Base-by-base conservation (phyloP, 495 filamentous ascomycete species). In the Tricharina praecox region DNA sequence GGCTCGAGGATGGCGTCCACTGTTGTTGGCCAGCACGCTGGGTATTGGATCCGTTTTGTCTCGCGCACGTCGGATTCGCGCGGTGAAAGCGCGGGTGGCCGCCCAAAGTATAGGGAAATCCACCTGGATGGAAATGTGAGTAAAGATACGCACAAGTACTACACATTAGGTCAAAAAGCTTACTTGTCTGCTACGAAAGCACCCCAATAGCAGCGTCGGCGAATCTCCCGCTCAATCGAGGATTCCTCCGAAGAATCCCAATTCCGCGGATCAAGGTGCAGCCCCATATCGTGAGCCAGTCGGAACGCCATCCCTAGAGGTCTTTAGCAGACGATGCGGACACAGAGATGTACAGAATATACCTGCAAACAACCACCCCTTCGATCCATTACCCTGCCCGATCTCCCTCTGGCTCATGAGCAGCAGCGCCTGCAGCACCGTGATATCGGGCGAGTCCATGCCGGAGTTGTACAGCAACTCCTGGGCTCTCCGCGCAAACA, bases 191-290 rank as follows among this genome's bases (percentile, higher is more conserved):
- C 60, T 8, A 55, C 43, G 33, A 64, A 62, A 7, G 55, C 62
- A 34, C 58, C 62, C 62, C 62, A 64, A 36, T 64, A 64, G 9
- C 56, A 56, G 20, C 60, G 47, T 19, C 60, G 39, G 7, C 55
- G 48, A 19, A 62, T 58, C 30, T 64, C 62, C 28, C 62, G 46
- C 23, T 64, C 60, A 5, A 63, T 45, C 11, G 54, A 40, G 16
- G 55, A 49, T 26, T 55, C 53, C 28, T 53, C 50, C 1, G 53
- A 51, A 2, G 37, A 40, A 49, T 59, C 53, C 57, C 57, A 64
- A 42, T 64, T 61, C 20, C 41, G 59, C 10, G 62, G 62, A 28
- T 64, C 62, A n/a, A 64, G 52, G 52, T 64, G 62, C 1, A 64
- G 54, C 1, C 60, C 60, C 62, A 64, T 64, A 21, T 32, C 11